Base-by-base conservation (phyloP, 805 yeast genomes). In the Barnettozyma salicaria region DNA sequence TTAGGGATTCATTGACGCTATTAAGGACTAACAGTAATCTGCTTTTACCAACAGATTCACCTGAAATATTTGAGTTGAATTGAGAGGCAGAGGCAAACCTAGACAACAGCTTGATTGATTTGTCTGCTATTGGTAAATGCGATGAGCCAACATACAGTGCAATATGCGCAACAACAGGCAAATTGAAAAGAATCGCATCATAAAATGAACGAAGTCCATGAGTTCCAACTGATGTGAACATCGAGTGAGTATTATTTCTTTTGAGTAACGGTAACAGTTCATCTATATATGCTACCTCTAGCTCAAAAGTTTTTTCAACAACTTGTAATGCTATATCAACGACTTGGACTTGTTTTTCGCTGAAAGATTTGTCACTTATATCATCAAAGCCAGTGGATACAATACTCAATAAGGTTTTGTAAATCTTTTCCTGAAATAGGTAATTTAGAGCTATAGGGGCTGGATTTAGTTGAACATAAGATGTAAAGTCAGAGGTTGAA, bases 1-100 rank as follows among this genome's bases (percentile, higher is more conserved):
- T 70, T 2, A 71, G 63, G 0, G 95, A 76, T 47, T 89, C 96
- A 47, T 85, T 85, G 22, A 83, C 74, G 12, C 88, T 80, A 49
- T 80, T 82, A 36, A 83, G 69, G 26, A 84, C 68, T 0, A 86
- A 77, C 32, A 89, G 58, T 11, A 90, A 60, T 45, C 88, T 74
- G 43, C 78, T 79, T 36, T 68, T 74, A 8, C 68, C 68, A 13
- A 65, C 60, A 24, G 74, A 55, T 9, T 67, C 52, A 13, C 57
- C 49, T 13, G 57, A 53, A 11, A 50, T 54, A 23, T 50, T 47
- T 18, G 59, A 46, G 40, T 53, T 59, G 50, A 80, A 79, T 31
- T 68, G 67, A 10, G 72, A 58, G 1, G 78, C 65, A 10, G 55
- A 47, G 0, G 82, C 63, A 6, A 87, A 60, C 35, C 62, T 62